Base-by-base conservation (phyloP, 306 rosid species). In the Oxytropis ochrocephala region DNA sequence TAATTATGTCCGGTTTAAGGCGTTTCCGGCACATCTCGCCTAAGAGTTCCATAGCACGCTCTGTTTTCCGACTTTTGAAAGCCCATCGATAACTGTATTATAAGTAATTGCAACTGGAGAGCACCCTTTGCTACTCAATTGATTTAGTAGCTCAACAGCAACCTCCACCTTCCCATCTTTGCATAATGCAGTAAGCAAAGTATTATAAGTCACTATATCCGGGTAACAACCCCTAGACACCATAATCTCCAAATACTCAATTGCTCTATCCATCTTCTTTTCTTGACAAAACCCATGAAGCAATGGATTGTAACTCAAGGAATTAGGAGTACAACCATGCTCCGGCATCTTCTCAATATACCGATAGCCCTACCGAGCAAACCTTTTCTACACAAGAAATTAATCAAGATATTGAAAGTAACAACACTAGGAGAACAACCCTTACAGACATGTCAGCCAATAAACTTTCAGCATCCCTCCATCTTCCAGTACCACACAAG, bases 401-500 rank as follows among this genome's bases (percentile, higher is more conserved):
- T 91, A 41, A 95, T 95, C 87, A 95, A 85, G 70, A 91, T 95
- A 70, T 95, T 95, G 87, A 95, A 95, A 80, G 99, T 95, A 32
- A 95, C 99, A 58, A 91, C 97, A 79, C 95, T 91, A 7, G 97
- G 99, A 64, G 99, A 76, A 72, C 95, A 91, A 6, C 97, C 97
- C 82, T 84, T 89, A 3, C 85, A 78, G 61, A 89, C 99, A 95
- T 91, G 32, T 95, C 95, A 6, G 83, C 48, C 67, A 95, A 44
- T 10, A 95, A 79, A 61, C 70, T 91, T 76, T 91, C 97, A 6
- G 96, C 96, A 80, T 91, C 97, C 96, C 81, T 84, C 97, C 97
- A 95, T 82, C 99, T 80, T 29, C 92, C 92, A 0, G 95, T 95
- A 72, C 97, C 84, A 74, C 97, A 95, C 92, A 95, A 78, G 74